phyloP scores from a whole-genome alignment of 2,329 filamentous ascomycete genomes.

The Colletotrichum neosansevieriae region DNA sequence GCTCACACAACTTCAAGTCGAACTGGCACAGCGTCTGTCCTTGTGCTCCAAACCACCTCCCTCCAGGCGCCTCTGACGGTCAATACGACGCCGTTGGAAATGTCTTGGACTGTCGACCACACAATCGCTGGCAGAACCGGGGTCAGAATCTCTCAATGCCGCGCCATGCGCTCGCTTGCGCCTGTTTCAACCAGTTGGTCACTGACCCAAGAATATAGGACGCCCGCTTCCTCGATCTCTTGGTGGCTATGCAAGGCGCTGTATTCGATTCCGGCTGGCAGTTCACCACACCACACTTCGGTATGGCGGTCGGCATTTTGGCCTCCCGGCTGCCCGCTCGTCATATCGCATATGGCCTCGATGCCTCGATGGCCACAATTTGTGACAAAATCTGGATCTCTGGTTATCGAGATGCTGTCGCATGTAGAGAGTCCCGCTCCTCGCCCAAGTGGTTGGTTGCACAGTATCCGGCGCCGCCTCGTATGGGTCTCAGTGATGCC shows the following conservation, averaged over 20 bases:
- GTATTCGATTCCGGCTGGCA: neutral
- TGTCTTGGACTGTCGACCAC: neutral
- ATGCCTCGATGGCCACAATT: slow-evolving; percentile 21
- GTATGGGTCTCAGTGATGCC: neutral
- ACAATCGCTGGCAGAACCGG: slow-evolving; percentile 2
- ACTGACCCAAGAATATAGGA: neutral
- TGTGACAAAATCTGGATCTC: slow-evolving; percentile 29
- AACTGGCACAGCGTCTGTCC: neutral
- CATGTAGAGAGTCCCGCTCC: neutral
- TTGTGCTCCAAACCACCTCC: too few relatives aligned
- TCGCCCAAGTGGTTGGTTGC: neutral
- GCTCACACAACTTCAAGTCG: slow-evolving; percentile 10
- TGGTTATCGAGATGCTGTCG: slow-evolving; percentile 28
- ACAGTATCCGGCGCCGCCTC: slow-evolving; percentile 6
- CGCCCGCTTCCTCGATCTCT: neutral
- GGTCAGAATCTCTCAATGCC: neutral
- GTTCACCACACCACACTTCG: neutral
- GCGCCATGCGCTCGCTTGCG: neutral
- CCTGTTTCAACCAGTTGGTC: neutral
- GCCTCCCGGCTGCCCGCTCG: neutral
- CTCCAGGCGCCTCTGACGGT: neutral
- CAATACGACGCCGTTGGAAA: neutral
- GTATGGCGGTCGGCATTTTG: neutral
- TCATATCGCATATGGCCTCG: slow-evolving; percentile 8
- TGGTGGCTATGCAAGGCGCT: slow-evolving; percentile 8